A percentile compares a stretch with the other conserved stretches of the same genome.
Evolutionary conservation across 768 basidiomycete species (phyloP).

Genomic region (Pleurotus sapidus): DNA sequence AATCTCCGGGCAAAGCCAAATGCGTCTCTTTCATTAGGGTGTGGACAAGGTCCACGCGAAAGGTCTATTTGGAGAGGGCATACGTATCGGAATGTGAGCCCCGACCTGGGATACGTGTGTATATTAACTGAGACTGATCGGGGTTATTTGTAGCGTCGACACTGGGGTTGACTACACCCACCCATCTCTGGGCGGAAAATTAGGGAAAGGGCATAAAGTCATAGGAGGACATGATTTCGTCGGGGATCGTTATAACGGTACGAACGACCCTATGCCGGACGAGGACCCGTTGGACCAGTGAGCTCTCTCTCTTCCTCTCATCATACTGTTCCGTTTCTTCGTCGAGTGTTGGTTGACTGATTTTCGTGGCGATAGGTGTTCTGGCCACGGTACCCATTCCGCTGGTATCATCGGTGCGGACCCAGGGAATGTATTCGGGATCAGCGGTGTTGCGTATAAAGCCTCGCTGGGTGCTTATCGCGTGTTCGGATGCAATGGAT

Average conservation of each 20-base stretch:
- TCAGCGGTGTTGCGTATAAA: conserved; percentile 48
- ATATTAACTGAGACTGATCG: too few relatives aligned
- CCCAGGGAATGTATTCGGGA: conserved; percentile 39
- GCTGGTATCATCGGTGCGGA: conserved; percentile 44
- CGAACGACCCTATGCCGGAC: conserved; percentile 30
- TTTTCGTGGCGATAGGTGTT: neutral
- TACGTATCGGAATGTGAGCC: conserved; percentile 64
- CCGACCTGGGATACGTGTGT: neutral
- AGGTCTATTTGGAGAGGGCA: conserved; percentile 59
- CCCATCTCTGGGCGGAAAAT: conserved; percentile 33
- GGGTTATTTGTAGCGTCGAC: neutral
- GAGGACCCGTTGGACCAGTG: conserved; percentile 33
- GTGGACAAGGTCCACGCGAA: conserved; percentile 64
- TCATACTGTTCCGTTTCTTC: neutral
- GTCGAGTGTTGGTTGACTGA: neutral
- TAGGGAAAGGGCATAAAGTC: conserved; percentile 37
- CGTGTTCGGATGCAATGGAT: conserved; percentile 44
- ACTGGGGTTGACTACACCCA: conserved; percentile 18
- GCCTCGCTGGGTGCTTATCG: conserved; percentile 39
- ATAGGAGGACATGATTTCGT: conserved; percentile 40
- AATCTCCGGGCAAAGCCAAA: neutral
- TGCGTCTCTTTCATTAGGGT: conserved; percentile 31
- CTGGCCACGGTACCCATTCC: conserved; percentile 22
- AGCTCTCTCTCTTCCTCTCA: conserved; percentile 1
- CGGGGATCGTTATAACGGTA: conserved; percentile 33